Conservation (phyloP, 2,329 filamentous ascomycete species). For the Neurospora crassa region DNA sequence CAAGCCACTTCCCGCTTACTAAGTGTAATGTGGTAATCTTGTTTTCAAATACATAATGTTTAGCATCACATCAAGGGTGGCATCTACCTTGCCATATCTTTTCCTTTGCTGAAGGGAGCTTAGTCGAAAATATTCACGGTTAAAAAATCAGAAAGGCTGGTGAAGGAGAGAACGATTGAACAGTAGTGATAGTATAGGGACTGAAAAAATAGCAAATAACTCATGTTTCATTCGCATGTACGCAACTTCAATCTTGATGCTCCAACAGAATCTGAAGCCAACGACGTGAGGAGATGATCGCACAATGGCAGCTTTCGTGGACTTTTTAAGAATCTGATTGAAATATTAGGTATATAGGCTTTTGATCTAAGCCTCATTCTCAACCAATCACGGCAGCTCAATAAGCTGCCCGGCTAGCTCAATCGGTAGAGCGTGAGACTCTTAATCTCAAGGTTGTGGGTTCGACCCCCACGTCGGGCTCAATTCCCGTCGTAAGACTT, state of each 20-base stretch:
- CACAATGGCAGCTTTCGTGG: no score
- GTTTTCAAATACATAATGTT: neutral
- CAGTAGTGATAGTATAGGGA: neutral
- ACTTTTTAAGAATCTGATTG: neutral
- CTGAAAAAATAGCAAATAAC: no score
- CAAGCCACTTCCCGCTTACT: neutral
- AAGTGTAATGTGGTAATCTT: neutral
- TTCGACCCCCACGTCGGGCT: neutral
- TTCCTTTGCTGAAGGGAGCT: neutral
- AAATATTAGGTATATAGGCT: neutral
- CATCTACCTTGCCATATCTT: neutral
- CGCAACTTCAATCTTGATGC: neutral
- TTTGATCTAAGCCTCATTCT: rapidly evolving
- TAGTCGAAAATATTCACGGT: neutral
- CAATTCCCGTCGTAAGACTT: neutral
- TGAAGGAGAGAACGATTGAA: neutral
- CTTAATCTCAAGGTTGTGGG: conserved; percentile 30
- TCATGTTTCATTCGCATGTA: neutral
- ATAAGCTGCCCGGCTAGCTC: conserved; percentile 44
- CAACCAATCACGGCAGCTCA: neutral
- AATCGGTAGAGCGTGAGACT: conserved; percentile 66
- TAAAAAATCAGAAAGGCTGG: neutral
- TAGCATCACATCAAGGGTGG: neutral
- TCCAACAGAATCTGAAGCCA: no score
- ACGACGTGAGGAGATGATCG: no score